Evolutionary conservation across 768 basidiomycete genomes (phyloP), one percentile per base, ranked within the genome.

Genomic region (Rhodotorula kratochvilovae): DNA sequence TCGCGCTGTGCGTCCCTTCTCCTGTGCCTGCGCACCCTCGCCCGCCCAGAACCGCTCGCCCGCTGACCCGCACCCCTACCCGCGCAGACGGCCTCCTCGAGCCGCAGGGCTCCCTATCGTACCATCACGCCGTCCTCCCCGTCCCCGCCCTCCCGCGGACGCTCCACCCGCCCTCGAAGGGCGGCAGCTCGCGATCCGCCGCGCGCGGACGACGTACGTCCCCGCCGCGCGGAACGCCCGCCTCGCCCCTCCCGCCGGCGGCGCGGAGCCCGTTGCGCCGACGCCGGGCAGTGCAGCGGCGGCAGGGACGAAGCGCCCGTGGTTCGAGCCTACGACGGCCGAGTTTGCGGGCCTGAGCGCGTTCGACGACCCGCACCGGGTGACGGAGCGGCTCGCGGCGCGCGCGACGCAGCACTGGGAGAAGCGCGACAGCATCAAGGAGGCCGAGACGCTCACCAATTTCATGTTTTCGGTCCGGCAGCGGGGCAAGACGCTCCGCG

Each of bases 61-160:
- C 48, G 57, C 46, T 50, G 43, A 48, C 48, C 48, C 27, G 4
- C 5, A 23, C 60, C n/a, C 56, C 25, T 42, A 1, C 48, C 42
- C 21, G 50, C 51, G n/a, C 55, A 66, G 65, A 75, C 61, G 70
- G 71, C 36, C 65, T 75, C 31, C 62, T 72, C 57, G 61, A 69
- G 25, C 61, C 70, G 3, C 51, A 59, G 19, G 57, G 65, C 35
- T 51, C 59, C 13, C 68, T 75, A 45, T 75, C 74, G 21, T 75
- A 75, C 66, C 68, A 71, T 58, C 74, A 75, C 66, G 67, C 74
- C 60, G 71, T 75, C 36, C 67, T 72, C 55, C 74, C 74, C 61
- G 67, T 69, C 46, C 74, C 74, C 1, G 57, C 68, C 25, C 65
- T 75, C 17, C 74, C 74, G n/a, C 39, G 61, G 27, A 36, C 48